These are phyloP conservation scores for Ophiostoma sp. DNA, from an alignment of 2,329 filamentous ascomycete species.

Conservation along the genomic window DNA sequence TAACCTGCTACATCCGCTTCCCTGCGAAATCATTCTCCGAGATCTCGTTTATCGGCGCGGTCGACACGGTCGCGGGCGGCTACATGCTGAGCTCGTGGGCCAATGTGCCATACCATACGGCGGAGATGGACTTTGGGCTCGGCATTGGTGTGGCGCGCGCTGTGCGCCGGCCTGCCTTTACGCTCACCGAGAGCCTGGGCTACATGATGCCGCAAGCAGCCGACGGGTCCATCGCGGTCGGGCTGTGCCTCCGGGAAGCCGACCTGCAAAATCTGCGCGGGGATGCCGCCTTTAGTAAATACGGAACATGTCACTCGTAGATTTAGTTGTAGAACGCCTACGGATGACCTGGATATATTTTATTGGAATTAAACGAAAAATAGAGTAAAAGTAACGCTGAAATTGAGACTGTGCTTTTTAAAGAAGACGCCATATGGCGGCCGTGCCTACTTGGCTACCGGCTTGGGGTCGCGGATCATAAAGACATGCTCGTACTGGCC, in stretches of 20 bases:
- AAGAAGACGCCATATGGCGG: background rate
- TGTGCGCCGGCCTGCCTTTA: constrained; percentile 46
- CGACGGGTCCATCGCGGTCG: constrained; percentile 18
- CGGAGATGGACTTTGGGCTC: constrained; percentile 28
- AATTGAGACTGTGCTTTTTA: background rate
- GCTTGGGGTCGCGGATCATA: constrained; percentile 31
- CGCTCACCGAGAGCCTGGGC: constrained; percentile 42
- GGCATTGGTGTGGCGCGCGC: constrained; percentile 42
- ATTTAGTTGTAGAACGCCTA: too few relatives aligned
- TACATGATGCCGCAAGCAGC: constrained; percentile 40
- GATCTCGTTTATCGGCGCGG: background rate
- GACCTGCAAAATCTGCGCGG: constrained; percentile 9
- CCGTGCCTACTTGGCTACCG: background rate
- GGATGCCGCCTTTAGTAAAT: background rate
- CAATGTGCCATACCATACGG: background rate
- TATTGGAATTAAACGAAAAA: background rate
- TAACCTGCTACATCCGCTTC: background rate
- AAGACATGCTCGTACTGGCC: constrained; percentile 35
- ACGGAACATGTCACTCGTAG: background rate
- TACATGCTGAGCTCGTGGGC: constrained; percentile 4
- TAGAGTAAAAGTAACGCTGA: background rate
- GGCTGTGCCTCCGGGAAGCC: constrained; percentile 15
- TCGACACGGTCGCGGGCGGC: background rate
- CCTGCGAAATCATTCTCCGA: background rate
- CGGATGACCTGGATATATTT: background rate